Evolutionary conservation across 495 filamentous ascomycete species (phyloP), one percentile per base, ranked within the genome.

Genomic region (Penicillium antarcticum): DNA sequence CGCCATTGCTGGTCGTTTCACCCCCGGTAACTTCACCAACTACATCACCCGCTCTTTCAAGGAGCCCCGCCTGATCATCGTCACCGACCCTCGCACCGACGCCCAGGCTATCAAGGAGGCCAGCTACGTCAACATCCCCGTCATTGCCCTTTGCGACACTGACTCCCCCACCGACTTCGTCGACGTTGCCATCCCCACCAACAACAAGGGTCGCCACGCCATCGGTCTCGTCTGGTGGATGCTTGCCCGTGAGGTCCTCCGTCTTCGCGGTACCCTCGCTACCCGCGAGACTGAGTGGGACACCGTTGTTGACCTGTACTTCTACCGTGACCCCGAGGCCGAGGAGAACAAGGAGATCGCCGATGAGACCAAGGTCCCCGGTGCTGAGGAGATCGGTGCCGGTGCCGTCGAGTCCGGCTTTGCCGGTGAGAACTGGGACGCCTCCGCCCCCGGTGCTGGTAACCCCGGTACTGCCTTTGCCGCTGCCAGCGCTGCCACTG

Each of bases 11-110:
- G 94, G 94, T 80, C 92, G 94, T 75, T 98, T 98, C 86, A 98
- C 94, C 69, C 94, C 94, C 68, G 94, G 94, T 83, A 96, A 95
- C 75, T 98, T 98, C 87, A 98, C 94, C 83, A 98, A 98, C 81
- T 98, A 98, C 88, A 98, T 97, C 86, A 98, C 94, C 74, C 95
- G 94, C 70, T 97, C 94, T 65, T 98, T 98, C 88, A 97, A 97
- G 87, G 94, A 98, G 80, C 94, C 94, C 68, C 95, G 94, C 72
- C 85, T 98, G 63, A 97, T 98, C 83, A 84, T 98, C 73, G 94
- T 98, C 69, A 98, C 94, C 75, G 94, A 98, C 73, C 94, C 94
- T 64, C 95, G 95, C 79, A 98, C 95, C 80, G 94, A 98, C 63
- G 87, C 95, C 67, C 94, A 98, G 83, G 94, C 94, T 68, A 97